A percentile compares a stretch with the other conserved stretches of the same genome.
Conservation (phyloP, 1,139 yeast genomes). For the Geotrichum reessii region DNA sequence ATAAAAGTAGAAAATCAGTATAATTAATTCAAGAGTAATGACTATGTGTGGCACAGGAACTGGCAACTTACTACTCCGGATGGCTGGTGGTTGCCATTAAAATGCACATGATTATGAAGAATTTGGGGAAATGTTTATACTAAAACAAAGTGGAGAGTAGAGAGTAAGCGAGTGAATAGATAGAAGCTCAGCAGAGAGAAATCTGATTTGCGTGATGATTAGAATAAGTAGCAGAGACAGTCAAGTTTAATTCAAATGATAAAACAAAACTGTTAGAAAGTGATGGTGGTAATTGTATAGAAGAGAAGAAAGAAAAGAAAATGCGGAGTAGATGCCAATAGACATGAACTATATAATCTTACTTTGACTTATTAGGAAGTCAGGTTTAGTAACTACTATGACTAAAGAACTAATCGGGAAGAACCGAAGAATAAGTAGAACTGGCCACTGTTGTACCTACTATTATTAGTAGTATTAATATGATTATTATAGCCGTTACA, state of each 20-base stretch:
- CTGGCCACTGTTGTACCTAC: too few species aligned
- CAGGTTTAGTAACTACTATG: too few species aligned
- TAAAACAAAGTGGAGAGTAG: neutral
- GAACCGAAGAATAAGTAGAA: too few species aligned
- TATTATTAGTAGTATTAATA: too few species aligned
- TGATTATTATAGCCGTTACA: neutral
- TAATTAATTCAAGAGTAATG: neutral
- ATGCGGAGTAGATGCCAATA: neutral
- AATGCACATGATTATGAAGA: constrained; percentile 50
- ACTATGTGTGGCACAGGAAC: neutral
- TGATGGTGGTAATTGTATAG: neutral
- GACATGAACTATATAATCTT: too few species aligned
- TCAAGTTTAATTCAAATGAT: too few species aligned
- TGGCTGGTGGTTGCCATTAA: constrained; percentile 55
- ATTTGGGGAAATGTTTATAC: neutral
- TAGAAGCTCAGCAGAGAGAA: neutral
- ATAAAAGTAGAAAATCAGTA: neutral
- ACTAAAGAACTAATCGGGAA: too few species aligned
- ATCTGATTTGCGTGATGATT: neutral
- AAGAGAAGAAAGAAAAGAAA: neutral
- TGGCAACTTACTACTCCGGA: constrained; percentile 43
- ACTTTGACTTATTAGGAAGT: too few species aligned
- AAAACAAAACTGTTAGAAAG: neutral
- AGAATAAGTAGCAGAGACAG: neutral
- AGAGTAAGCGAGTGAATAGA: neutral